Percentiles rank a stretch among this genome's conserved stretches.
phyloP scores from a whole-genome alignment of 2,329 filamentous ascomycete genomes.

The Fusarium sacchari region DNA sequence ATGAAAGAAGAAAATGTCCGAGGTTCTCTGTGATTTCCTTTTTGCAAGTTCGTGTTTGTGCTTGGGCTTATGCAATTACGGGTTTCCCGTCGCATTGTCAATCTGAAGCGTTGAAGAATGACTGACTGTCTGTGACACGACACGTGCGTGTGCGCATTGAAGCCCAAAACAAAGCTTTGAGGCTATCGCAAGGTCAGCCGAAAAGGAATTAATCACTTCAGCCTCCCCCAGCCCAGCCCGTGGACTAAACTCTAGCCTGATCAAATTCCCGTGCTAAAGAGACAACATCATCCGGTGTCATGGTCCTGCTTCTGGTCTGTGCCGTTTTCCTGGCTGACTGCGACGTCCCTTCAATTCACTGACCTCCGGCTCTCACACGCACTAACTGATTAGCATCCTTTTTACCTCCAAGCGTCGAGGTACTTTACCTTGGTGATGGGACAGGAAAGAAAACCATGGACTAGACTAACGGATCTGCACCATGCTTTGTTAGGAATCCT shows the following conservation, averaged over 20 bases:
- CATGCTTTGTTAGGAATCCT: slow-evolving; percentile 34
- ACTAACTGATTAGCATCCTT: not conserved
- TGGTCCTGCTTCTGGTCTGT: slow-evolving; percentile 13
- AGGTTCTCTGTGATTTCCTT: not conserved
- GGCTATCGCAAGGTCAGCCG: slow-evolving; percentile 25
- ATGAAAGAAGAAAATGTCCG: slow-evolving; percentile 9
- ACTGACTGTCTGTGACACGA: slow-evolving; percentile 14
- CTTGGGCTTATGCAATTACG: slow-evolving; percentile 14
- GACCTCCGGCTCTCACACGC: not conserved
- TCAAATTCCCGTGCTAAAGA: not conserved
- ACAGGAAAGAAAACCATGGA: not conserved
- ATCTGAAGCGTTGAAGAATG: not conserved
- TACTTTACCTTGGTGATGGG: not conserved
- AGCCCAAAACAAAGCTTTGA: slow-evolving; percentile 8
- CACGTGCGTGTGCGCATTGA: not conserved
- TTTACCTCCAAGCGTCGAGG: not conserved
- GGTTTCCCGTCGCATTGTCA: slow-evolving; percentile 8
- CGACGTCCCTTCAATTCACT: not conserved
- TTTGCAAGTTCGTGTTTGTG: not conserved
- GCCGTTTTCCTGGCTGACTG: slow-evolving; percentile 5
- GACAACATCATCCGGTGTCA: not conserved
- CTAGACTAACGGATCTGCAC: slow-evolving; percentile 32
- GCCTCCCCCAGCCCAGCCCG: slow-evolving; percentile 7
- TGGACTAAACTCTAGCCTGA: not conserved
- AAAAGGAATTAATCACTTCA: slow-evolving; percentile 4